Evolutionary conservation across 768 basidiomycete species (phyloP), one percentile per base, ranked within the genome.

Genomic region (Glaciozyma antarctica): DNA sequence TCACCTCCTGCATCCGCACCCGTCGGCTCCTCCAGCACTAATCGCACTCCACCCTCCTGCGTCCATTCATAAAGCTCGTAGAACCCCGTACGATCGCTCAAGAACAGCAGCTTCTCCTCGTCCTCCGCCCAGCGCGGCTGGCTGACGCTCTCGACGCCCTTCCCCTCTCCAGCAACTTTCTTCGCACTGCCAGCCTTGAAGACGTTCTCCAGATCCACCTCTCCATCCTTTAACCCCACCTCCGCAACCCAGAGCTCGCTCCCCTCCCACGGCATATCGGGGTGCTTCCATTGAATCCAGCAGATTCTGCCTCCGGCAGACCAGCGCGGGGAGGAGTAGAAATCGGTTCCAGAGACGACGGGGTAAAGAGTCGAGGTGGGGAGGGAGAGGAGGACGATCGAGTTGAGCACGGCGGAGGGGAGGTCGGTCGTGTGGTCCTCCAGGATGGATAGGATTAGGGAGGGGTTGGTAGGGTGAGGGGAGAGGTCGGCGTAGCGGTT

Each of bases 221-320:
- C 58, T 10, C 51, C 38, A 44, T 66, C 47, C 16, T 44, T 41
- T 13, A 59, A 55, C 24, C 62, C 49, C 43, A 85, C 77, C n/a
- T 81, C 77, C 0, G 81, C 86, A 43, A 84, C 71, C 73, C 80
- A 78, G 64, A 88, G 78, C 69, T 82, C 76, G 1, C 81, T 78
- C 5, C 84, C 85, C 70, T 86, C 82, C 86, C 86, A 89, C 19
- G 87, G 83, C 84, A 85, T 84, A 65, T 84, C 80, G 0, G 85
- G 85, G 58, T 85, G 85, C n/a, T 66, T 80, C 87, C 86, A 87
- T 66, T 85, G 80, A 49, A 83, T 77, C 84, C 84, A 89, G 1
- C 80, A 81, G 22, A 88, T 6, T 12, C 30, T 77, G 1, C 86
- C 87, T 66, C 84, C 81, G 0, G 83, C 81, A 38, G 83, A 83